Evolutionary conservation across 129 eudicot genomes (phyloP).

Genomic region (Flaveria trinervia): DNA sequence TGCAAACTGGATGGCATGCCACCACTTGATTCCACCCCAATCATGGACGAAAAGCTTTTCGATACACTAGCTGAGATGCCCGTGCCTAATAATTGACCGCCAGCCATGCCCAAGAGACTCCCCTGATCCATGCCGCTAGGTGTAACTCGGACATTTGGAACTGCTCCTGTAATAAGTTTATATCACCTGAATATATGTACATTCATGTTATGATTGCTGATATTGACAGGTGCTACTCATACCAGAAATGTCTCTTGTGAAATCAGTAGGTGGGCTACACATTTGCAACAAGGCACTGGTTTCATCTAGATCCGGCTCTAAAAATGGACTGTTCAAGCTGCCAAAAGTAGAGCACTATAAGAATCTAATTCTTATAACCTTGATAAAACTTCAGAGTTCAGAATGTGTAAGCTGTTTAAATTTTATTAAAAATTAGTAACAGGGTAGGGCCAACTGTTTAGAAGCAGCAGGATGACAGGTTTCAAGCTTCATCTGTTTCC

Average conservation of each 20-base stretch:
- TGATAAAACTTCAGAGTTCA: not conserved
- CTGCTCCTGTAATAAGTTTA: conserved; percentile 39
- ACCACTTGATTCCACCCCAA: conserved; percentile 55
- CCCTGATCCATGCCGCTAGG: conserved; percentile 44
- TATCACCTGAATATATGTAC: conserved; percentile 7
- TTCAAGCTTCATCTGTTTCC: conserved; percentile 67
- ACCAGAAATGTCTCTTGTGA: conserved; percentile 55
- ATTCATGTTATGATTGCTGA: conserved; percentile 1
- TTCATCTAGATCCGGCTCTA: conserved; percentile 65
- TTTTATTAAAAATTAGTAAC: not conserved
- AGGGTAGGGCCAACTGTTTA: conserved; percentile 36
- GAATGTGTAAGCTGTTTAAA: not conserved
- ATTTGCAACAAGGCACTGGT: conserved; percentile 52
- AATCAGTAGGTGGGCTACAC: conserved; percentile 51
- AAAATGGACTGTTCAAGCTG: conserved; percentile 53
- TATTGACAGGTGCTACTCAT: conserved; percentile 8
- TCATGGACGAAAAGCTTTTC: conserved; percentile 50
- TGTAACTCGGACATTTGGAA: conserved; percentile 39
- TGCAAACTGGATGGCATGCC: conserved; percentile 43
- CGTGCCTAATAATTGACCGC: conserved; percentile 29
- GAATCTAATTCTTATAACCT: no score
- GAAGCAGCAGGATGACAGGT: conserved; percentile 54
- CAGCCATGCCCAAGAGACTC: conserved; percentile 37
- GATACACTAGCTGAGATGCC: conserved; percentile 66
- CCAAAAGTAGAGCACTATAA: conserved; percentile 8